Base-by-base conservation (phyloP, 1,284 basidiomycete species). In the Sparassis latifolia region DNA sequence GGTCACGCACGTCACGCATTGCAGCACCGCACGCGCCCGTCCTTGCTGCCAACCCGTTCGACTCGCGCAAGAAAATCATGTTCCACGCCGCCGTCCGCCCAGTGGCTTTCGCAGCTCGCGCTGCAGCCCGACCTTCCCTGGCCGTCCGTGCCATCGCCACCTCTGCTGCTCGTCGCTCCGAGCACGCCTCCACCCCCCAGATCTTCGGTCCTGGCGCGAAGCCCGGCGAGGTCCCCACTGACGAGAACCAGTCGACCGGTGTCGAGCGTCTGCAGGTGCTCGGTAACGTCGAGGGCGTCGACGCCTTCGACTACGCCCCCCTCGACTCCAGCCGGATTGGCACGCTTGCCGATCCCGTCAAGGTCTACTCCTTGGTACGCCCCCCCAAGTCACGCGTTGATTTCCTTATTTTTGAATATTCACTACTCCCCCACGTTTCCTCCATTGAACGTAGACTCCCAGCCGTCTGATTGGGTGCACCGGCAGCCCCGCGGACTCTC, bases 191-290 rank as follows among this genome's bases (percentile, higher is more conserved):
- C 20, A 76, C 82, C 49, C 87, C 89, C 51, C 72, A 83, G 56
- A 72, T 92, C 58, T 86, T 78, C 60, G 92, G 92, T 58, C 62
- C 77, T 60, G 82, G 92, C 65, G 81, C 79, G 61, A 85, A 90
- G 70, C 51, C 81, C 10, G 92, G 92, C 58, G 77, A 84, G 62
- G 80, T 92, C 55, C 84, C 92, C 52, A 89, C 87, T 55, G 89
- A 92, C 72, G 78, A 88, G 65, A 78, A 90, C 61, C 96, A 99
- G 74, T 82, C 95, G 32, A 99, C 96, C 59, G 95, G 96, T 84
- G 78, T 97, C 54, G 95, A 97, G 73, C 91, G 96, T 71, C 84
- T 95, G 67, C 92, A 99, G 74, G 76, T 97, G 47, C 73, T 97
- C 53, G 92, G 90, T 64, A 86, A 90, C 60, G 76, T 94, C 64